These are phyloP conservation scores for Trypanosoma theileri DNA, from an alignment of 208 protist species.

Conservation along the genomic window DNA sequence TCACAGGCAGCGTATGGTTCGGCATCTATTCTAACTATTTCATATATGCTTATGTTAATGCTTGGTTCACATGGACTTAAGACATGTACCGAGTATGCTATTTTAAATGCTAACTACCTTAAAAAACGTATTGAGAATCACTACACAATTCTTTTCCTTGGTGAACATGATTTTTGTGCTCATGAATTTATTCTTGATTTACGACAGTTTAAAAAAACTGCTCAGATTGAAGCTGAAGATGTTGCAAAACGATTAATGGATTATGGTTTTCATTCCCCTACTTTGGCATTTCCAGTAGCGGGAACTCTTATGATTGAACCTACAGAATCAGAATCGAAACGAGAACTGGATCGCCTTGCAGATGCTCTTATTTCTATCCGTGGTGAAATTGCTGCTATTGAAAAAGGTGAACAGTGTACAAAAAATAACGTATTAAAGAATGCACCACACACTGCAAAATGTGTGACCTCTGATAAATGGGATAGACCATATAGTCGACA, in stretches of 20 bases:
- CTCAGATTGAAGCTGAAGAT: slow-evolving; percentile 94
- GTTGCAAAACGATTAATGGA: slow-evolving; percentile 98
- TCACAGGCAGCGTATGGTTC: slow-evolving; percentile 94
- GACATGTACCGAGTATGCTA: slow-evolving; percentile 92
- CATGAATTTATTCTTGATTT: slow-evolving; percentile 99
- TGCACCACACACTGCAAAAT: slow-evolving; percentile 94
- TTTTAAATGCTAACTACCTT: slow-evolving; percentile 99
- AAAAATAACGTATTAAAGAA: slow-evolving; percentile 97
- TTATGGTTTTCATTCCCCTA: slow-evolving; percentile 97
- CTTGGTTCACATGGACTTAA: slow-evolving; percentile 92
- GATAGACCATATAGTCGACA: slow-evolving; percentile 91
- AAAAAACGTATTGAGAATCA: slow-evolving; percentile 90
- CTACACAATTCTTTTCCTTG: slow-evolving; percentile 94
- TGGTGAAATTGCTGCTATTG: slow-evolving; percentile 95
- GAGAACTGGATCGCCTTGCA: slow-evolving; percentile 94
- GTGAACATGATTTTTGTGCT: slow-evolving; percentile 76
- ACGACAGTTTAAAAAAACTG: slow-evolving; percentile 91
- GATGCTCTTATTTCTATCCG: slow-evolving; percentile 97
- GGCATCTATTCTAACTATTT: slow-evolving; percentile 95
- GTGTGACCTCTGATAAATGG: slow-evolving; percentile 88
- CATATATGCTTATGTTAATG: slow-evolving; percentile 95
- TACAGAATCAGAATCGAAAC: slow-evolving; percentile 96
- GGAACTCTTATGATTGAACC: slow-evolving; percentile 98
- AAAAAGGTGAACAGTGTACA: slow-evolving; percentile 78
- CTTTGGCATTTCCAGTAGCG: slow-evolving; percentile 91